Conservation (phyloP, 805 yeast species). For the Starmerella potacharoeniae region DNA sequence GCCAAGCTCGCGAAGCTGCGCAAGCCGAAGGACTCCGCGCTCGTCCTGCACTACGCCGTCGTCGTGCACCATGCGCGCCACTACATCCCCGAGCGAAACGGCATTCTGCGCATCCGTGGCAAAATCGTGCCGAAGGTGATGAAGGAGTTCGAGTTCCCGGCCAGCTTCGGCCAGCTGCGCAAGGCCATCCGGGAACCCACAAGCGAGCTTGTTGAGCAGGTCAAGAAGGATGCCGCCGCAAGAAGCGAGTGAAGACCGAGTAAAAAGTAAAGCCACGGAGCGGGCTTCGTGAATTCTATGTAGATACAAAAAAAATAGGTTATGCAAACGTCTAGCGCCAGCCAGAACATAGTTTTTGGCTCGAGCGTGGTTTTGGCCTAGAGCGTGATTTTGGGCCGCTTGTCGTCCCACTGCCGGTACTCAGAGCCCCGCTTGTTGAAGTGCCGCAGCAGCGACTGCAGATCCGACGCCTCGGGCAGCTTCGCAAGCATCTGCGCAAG, state of each 20-base stretch:
- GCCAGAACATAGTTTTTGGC: too few species aligned
- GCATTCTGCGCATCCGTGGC: constrained; percentile 23
- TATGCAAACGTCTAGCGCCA: too few species aligned
- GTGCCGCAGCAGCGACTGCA: constrained; percentile 25
- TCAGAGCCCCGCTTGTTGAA: constrained; percentile 27
- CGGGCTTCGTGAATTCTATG: background rate
- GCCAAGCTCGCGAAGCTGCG: constrained; percentile 11
- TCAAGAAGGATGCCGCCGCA: background rate
- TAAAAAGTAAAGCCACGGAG: background rate
- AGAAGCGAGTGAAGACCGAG: background rate
- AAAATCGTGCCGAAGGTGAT: constrained; percentile 26
- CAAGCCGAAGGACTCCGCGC: constrained; percentile 22
- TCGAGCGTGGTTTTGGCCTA: too few species aligned
- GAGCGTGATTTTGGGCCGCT: constrained; percentile 16
- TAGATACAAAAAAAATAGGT: background rate
- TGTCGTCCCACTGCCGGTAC: constrained; percentile 20
- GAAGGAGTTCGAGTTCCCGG: constrained; percentile 21
- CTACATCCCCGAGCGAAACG: constrained; percentile 7
- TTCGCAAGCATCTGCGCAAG: constrained; percentile 20
- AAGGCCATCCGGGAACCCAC: constrained; percentile 6
- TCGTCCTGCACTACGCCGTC: constrained; percentile 24
- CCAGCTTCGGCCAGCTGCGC: constrained; percentile 18
- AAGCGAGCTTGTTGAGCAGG: constrained; percentile 7
- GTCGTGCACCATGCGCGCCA: constrained; percentile 18
- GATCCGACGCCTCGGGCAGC: constrained; percentile 24